phyloP scores from a whole-genome alignment of 2,329 filamentous ascomycete genomes.

The Apiospora aurea region DNA sequence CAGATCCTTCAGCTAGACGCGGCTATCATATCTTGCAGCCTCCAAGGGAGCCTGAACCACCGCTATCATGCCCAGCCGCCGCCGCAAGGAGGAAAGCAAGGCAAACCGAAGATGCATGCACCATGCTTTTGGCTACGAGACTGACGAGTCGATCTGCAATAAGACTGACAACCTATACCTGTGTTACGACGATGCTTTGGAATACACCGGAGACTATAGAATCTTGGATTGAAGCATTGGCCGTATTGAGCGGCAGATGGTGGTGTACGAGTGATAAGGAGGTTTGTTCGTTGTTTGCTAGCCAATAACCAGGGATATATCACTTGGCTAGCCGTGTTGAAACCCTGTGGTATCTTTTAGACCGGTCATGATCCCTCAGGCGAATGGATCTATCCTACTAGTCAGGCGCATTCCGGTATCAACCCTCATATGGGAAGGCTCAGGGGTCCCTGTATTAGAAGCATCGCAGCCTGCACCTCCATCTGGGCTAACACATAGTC shows the following conservation, averaged over 20 bases:
- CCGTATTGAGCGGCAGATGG: background rate
- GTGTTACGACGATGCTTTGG: background rate
- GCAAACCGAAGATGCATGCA: background rate
- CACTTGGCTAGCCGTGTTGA: background rate
- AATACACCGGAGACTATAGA: too few species aligned
- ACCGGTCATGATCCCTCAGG: background rate
- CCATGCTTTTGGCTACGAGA: background rate
- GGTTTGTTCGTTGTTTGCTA: background rate
- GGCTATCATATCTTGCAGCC: constrained; percentile 7
- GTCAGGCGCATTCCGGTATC: background rate
- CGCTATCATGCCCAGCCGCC: background rate
- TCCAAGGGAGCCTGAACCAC: background rate
- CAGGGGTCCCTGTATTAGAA: background rate
- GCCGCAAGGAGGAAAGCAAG: background rate
- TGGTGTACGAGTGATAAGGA: background rate
- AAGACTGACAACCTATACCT: background rate
- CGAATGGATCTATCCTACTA: background rate
- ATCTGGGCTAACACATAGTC: background rate
- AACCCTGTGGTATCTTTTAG: background rate
- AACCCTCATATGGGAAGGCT: background rate
- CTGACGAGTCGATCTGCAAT: too few species aligned
- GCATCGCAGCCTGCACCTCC: background rate
- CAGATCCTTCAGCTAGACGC: constrained; percentile 4
- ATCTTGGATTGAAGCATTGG: background rate
- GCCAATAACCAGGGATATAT: background rate